These are phyloP conservation scores for Cicer chorassanicum DNA, from an alignment of 306 rosid genomes.

Conservation along the genomic window DNA sequence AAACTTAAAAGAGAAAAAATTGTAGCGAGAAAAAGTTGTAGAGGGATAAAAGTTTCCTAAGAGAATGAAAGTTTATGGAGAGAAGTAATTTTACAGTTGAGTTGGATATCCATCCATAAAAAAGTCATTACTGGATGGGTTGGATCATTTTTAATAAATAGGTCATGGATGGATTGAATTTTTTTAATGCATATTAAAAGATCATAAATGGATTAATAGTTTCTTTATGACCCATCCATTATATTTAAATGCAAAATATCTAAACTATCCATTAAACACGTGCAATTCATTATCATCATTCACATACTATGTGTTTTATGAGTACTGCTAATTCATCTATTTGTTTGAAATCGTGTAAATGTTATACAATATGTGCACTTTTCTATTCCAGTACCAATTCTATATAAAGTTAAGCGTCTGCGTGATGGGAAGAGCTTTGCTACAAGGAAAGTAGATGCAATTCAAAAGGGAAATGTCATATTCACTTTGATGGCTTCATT, in stretches of 20 bases:
- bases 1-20: too few relatives aligned
- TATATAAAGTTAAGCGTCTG: conserved; percentile 73
- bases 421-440: conserved; percentile 98
- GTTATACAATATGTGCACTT: background rate
- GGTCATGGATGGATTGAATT: too few relatives aligned
- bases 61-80: too few relatives aligned
- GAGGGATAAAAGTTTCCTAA: too few relatives aligned
- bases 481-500: conserved; percentile 90
- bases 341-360: conserved; percentile 24
- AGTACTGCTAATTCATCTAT: conserved; percentile 19
- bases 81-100: too few relatives aligned
- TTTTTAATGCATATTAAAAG: background rate
- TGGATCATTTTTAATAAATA: too few relatives aligned
- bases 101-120: too few relatives aligned
- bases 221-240: background rate
- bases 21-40: too few relatives aligned
- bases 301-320: conserved; percentile 2
- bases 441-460: conserved; percentile 89
- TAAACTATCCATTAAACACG: background rate
- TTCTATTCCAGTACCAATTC: conserved; percentile 77
- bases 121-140: too few relatives aligned
- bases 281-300: conserved; percentile 23
- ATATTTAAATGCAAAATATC: background rate
- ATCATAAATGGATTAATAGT: background rate
- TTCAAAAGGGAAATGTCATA: conserved; percentile 81